Conservation (phyloP, 257 asterid genomes). For the Solanum sitiens region DNA sequence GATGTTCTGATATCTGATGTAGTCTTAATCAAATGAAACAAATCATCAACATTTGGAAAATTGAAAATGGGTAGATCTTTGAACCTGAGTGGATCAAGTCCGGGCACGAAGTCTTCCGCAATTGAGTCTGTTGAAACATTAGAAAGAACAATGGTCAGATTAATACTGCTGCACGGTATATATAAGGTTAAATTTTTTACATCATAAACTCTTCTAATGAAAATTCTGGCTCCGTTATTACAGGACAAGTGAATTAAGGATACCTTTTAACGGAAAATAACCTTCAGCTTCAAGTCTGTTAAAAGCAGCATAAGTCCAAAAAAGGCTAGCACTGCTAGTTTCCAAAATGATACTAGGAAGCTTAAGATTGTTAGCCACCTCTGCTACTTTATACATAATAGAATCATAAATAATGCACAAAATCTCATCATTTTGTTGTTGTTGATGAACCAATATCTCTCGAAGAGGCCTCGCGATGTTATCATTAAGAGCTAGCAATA, state of each 20-base stretch:
- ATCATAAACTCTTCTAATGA: no score
- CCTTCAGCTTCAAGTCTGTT: neutral
- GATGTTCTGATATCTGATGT: neutral
- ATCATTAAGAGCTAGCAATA: constrained; percentile 2
- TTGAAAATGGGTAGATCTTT: neutral
- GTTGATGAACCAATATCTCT: neutral
- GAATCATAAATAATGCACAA: neutral
- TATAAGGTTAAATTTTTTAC: no score
- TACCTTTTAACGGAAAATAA: neutral
- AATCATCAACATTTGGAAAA: neutral
- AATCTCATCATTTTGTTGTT: neutral
- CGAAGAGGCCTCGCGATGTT: neutral
- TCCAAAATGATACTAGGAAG: neutral
- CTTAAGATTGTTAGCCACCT: neutral
- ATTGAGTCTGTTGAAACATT: neutral
- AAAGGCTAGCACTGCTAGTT: neutral
- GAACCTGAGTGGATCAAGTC: neutral
- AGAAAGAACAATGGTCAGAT: neutral
- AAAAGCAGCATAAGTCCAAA: neutral
- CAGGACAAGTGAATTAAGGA: neutral
- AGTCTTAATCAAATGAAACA: neutral
- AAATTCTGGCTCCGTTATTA: neutral
- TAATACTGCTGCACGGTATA: neutral
- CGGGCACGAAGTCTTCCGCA: neutral
- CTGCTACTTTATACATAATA: neutral